These are phyloP conservation scores for Atalantia buxifolia DNA, from an alignment of 345 rosid species.

Conservation along the genomic window DNA sequence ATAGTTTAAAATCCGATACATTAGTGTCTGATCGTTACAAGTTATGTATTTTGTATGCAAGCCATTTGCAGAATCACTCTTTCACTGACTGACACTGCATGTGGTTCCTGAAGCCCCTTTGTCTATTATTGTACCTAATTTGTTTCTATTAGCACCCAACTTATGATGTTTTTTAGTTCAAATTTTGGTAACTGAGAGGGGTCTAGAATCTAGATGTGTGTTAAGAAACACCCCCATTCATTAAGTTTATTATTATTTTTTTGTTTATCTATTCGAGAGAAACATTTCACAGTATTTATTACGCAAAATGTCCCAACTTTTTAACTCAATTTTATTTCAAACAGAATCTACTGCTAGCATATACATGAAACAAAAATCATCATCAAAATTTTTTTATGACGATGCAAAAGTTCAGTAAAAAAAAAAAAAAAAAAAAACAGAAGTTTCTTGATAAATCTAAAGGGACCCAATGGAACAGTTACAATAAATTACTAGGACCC, in stretches of 20 bases:
- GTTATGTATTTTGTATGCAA: background rate
- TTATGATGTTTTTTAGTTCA: background rate
- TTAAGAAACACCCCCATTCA: background rate
- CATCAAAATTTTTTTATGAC: background rate
- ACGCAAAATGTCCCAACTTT: background rate
- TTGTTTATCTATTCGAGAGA: background rate
- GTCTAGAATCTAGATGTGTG: no score
- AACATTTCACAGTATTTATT: background rate
- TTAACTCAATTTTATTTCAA: background rate
- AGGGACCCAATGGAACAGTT: background rate
- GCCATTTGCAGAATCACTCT: constrained; percentile 3
- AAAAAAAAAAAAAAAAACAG: background rate
- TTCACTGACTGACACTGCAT: constrained; percentile 15
- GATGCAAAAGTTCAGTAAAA: background rate
- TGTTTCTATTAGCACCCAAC: constrained; percentile 1
- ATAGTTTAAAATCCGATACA: background rate
- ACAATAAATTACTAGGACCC: background rate
- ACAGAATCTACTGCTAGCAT: background rate
- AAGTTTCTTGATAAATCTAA: background rate
- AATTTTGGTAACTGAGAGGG: background rate
- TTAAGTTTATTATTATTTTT: background rate
- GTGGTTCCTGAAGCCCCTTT: constrained; percentile 18
- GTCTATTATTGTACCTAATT: background rate
- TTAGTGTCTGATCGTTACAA: background rate
- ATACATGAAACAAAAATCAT: background rate